Base-by-base conservation (phyloP, 768 basidiomycete species). In the Mycena venus region DNA sequence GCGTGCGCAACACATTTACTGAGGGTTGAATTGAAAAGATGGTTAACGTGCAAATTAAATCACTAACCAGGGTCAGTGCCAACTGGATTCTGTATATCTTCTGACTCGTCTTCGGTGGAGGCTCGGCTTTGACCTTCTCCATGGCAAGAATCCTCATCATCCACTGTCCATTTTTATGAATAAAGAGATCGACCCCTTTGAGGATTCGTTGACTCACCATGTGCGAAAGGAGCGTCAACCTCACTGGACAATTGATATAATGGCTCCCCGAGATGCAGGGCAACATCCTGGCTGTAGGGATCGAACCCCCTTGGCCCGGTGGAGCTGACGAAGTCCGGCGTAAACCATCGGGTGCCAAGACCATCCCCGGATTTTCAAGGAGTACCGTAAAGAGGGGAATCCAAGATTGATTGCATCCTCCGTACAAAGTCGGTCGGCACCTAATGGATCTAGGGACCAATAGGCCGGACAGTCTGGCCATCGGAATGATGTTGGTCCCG, bases 261-360 rank as follows among this genome's bases (percentile, higher is more conserved):
- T 27, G 70, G 63, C 14, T 60, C n/a, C 0, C 59, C 49, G 4
- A 72, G 44, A 65, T 72, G 55, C 4, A 17, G 51, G 2, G 65
- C 64, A 6, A 72, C 55, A 2, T 72, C 71, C n/a, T 25, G 65
- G 49, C 71, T 61, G 14, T 72, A 47, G 6, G 71, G 71, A 67
- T 72, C 58, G 23, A 66, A 72, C 1, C 71, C 64, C 19, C 67
- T 72, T 2, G n/a, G 23, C 71, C 6, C 14, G 21, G 27, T 72
- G 71, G 27, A 72, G 67, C 38, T 60, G 31, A 9, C 65, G 58
- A 0, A 72, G 58, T 15, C 71, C 64, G 9, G 47, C 36, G 25
- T 67, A 66, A 19, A 67, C 12, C 49, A 6, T 38, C 0, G 23
- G 25, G 12, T 51, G 36, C 71, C 71, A 72, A 5, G 19, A 49